Percentiles rank a stretch among this genome's conserved stretches.
Evolutionary conservation across 768 basidiomycete genomes (phyloP).

Genomic region (Kwoniella bestiolae): DNA sequence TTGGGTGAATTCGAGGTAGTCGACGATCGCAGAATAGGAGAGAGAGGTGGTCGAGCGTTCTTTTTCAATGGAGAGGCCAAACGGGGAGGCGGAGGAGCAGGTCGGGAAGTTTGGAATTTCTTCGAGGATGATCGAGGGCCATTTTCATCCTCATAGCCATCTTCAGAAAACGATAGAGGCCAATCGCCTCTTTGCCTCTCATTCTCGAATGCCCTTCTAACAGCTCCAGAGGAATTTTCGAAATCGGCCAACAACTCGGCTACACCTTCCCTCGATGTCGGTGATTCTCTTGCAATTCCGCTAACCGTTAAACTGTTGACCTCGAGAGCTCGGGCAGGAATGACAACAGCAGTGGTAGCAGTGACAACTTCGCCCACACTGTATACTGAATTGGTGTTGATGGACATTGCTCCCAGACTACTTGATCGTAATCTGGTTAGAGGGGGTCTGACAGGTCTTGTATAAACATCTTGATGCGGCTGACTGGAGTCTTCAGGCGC

Average conservation of each 20-base stretch:
- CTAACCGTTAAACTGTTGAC: neutral
- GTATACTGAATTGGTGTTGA: constrained; percentile 25
- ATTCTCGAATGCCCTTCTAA: constrained; percentile 5
- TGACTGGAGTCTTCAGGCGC: neutral
- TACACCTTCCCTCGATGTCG: neutral
- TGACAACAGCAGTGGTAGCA: constrained; percentile 13
- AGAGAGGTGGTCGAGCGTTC: neutral
- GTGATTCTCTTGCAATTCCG: neutral
- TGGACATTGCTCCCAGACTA: constrained; percentile 25
- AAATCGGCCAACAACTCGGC: neutral
- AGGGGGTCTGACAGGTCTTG: constrained; percentile 5
- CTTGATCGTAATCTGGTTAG: constrained; percentile 19
- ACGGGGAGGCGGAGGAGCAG: constrained; percentile 6
- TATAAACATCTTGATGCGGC: neutral
- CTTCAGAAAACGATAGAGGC: neutral
- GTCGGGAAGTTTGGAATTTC: neutral
- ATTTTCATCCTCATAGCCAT: neutral
- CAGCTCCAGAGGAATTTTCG: constrained; percentile 3
- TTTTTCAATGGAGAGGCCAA: neutral
- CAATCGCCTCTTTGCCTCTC: constrained; percentile 13
- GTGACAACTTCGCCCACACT: constrained; percentile 28
- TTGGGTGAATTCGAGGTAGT: constrained; percentile 1
- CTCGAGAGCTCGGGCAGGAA: constrained; percentile 11
- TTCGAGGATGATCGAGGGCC: neutral
- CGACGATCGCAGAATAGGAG: constrained; percentile 6